Evolutionary conservation across 2,329 filamentous ascomycete species (phyloP), one percentile per base, ranked within the genome.

Genomic region (Elsinoe ampelina): DNA sequence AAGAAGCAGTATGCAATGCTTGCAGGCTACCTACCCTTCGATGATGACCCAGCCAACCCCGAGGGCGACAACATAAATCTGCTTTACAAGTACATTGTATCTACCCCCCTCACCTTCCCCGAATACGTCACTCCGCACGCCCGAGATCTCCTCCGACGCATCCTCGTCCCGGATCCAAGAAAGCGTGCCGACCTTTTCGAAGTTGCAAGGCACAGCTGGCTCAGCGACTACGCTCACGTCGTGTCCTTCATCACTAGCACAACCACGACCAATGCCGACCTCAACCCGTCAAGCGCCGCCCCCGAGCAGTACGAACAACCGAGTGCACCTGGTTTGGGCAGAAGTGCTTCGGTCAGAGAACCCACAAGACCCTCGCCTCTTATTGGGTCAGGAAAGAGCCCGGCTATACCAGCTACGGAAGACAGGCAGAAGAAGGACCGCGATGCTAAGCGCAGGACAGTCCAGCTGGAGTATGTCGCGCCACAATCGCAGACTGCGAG

Each of bases 1-100:
- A 13, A 32, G 45, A 36, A 47, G 12, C 66, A 97, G 91, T 98
- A 98, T 71, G 93, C 93, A 58, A 98, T 98, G 93, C 79, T 98
- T 65, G 93, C 93, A 38, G 93, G 93, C 42, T 98, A 98, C 71
- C 79, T 98, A 11, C 93, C 93, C 2, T 98, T 98, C 67, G 93
- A 98, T 66, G 93, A 98, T 69, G 93, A 98, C 66, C 93, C 93
- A 61, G 93, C 91, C 45, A 98, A 98, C 68, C 93, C 93, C 2
- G 93, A 98, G 72, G 93, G 93, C 63, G 93, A 98, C 71, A 98
- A 98, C 70, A 98, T 98, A 75, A 98, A 98, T 70, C 80, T 98
- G 10, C 78, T 98, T 26, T 98, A 98, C 80, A 97, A 97, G 75
- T 98, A 98, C 73, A 98, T 98, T 65, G 92, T 96, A 59, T 95